phyloP scores from a whole-genome alignment of 1,139 yeast genomes.

The Meyerozyma athensensis region DNA sequence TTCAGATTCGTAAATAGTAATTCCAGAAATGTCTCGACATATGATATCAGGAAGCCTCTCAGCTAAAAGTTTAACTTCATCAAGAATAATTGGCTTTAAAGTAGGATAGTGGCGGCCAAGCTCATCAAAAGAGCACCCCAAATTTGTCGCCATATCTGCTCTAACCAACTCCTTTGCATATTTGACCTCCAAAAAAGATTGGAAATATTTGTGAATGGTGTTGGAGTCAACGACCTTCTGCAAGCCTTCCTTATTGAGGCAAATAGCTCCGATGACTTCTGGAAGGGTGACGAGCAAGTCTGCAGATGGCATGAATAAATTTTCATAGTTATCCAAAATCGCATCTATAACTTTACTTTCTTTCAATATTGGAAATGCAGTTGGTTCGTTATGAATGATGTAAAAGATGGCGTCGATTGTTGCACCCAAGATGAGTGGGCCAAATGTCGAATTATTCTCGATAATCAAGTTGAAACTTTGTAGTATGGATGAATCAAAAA shows the following conservation, averaged over 20 bases:
- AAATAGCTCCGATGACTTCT: conserved; percentile 78
- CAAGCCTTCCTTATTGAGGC: conserved; percentile 73
- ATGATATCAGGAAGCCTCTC: conserved; percentile 40
- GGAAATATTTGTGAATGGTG: conserved; percentile 47
- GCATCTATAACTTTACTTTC: conserved; percentile 74
- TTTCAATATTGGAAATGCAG: conserved; percentile 74
- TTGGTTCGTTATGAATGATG: conserved; percentile 87
- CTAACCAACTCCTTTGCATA: conserved; percentile 43
- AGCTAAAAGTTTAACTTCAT: conserved; percentile 46
- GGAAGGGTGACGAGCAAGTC: conserved; percentile 62
- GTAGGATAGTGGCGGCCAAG: conserved; percentile 79
- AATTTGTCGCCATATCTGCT: conserved; percentile 43
- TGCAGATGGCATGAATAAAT: conserved; percentile 51
- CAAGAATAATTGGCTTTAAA: conserved; percentile 55
- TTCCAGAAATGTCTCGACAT: background rate
- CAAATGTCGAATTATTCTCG: conserved; percentile 57
- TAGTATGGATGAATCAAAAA: conserved; percentile 79
- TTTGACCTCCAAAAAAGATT: conserved; percentile 43
- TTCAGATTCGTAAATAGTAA: conserved; percentile 19
- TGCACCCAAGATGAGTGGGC: conserved; percentile 60
- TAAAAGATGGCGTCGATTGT: conserved; percentile 65
- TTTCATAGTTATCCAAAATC: conserved; percentile 51
- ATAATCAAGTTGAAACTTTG: conserved; percentile 57
- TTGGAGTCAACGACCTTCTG: conserved; percentile 45
- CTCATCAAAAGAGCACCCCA: conserved; percentile 77